phyloP scores from a whole-genome alignment of 2,329 filamentous ascomycete genomes.

The Dendrostoma leiphaemia region DNA sequence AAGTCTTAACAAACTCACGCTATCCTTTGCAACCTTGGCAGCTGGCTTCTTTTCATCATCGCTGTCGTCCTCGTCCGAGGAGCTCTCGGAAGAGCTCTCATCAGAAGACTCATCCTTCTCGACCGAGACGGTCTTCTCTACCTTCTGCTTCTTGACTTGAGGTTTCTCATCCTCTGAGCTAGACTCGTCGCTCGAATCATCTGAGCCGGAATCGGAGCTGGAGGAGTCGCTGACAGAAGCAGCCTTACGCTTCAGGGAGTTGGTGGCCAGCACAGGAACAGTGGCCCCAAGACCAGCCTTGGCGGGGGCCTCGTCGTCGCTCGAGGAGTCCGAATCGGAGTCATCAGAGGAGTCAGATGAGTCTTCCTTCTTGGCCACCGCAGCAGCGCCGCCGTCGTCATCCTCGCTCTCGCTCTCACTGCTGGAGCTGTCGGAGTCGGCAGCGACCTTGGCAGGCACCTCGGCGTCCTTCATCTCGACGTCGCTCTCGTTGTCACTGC shows the following conservation, averaged over 20 bases:
- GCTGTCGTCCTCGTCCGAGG: background rate
- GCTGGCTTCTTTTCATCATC: conserved; percentile 6
- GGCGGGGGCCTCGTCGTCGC: conserved; percentile 23
- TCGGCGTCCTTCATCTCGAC: conserved; percentile 48
- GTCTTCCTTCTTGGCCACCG: conserved; percentile 24
- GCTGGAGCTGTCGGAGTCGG: conserved; percentile 30
- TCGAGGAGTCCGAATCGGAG: conserved; percentile 10
- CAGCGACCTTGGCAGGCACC: conserved; percentile 23
- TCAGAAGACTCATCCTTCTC: conserved; percentile 22
- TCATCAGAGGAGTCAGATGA: conserved; percentile 6
- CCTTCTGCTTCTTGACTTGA: conserved; percentile 52
- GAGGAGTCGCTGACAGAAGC: conserved; percentile 37
- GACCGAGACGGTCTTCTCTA: conserved; percentile 34
- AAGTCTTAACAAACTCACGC: background rate
- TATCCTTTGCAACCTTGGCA: conserved; percentile 5
- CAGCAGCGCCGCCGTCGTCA: conserved; percentile 28
- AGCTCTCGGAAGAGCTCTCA: conserved; percentile 25
- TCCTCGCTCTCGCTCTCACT: conserved; percentile 32
- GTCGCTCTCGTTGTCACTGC: conserved; percentile 32
- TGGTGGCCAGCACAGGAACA: conserved; percentile 29
- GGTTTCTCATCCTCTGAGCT: conserved; percentile 47
- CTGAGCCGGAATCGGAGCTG: conserved; percentile 29
- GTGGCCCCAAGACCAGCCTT: conserved; percentile 24
- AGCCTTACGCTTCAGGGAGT: conserved; percentile 56
- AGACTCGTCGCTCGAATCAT: conserved; percentile 29